Evolutionary conservation across 2,329 filamentous ascomycete species (phyloP), one percentile per base, ranked within the genome.

Genomic region (Monosporascus sp.): DNA sequence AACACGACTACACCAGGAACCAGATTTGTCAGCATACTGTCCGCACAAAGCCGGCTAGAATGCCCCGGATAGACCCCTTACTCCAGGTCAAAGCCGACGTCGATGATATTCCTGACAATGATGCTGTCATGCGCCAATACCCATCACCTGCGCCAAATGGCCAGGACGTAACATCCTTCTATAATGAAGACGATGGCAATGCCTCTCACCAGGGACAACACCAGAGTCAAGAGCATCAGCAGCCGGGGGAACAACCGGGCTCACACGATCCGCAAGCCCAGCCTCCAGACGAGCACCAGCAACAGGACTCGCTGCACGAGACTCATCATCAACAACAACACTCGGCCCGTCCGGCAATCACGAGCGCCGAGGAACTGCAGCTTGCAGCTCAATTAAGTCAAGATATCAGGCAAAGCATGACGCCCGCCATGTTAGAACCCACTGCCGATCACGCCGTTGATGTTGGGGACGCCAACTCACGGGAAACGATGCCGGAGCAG

Each of bases 351-450:
- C 70, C 75, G 2, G 69, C 75, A 37, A 64, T 68, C 17, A 65
- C 61, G 18, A 81, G 77, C 53, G 72, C 76, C 5, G 79, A 81
- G 59, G 80, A 84, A 67, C 71, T 84, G 43, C 80, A 82, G 64
- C 70, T 84, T 40, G 80, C 80, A 15, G 80, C 81, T 9, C 81
- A 83, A 62, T 68, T 84, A 43, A 80, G 79, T 48, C 78, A 81
- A 55, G 79, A 75, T 44, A 70, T 84, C 17, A 76, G 78, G 14
- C 73, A 78, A 37, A 75, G 79, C 54, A 74, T 82, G 64, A 69
- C 43, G 43, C 14, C 74, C n/a, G 67, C 72, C 17, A 73, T 66
- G 49, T 60, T 77, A 18, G 76, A 78, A 53, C 67, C 74, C 2
- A 73, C 68, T 41, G 74, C 75, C 22, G 24, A 26, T 24, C 15